These are phyloP conservation scores for Spencermartinsiella europaea DNA, from an alignment of 805 yeast species.

Conservation along the genomic window DNA sequence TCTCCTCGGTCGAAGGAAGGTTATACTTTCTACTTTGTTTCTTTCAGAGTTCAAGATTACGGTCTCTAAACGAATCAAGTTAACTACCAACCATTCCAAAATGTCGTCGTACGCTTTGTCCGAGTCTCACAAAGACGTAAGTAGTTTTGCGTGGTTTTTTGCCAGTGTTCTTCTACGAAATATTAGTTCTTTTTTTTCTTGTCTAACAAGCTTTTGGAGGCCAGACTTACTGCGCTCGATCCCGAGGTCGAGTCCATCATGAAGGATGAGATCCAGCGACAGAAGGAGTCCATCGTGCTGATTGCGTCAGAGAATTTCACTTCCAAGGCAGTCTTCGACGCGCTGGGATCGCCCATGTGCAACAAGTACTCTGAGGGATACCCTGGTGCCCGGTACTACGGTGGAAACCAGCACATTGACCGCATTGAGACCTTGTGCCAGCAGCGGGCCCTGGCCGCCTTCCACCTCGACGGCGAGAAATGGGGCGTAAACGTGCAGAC, in stretches of 20 bases:
- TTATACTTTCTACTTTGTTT: too few species aligned
- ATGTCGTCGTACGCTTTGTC: constrained; percentile 31
- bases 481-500: constrained; percentile 99
- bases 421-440: constrained; percentile 90
- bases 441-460: constrained; percentile 88
- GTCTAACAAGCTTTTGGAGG: constrained; percentile 27
- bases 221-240: constrained; percentile 29
- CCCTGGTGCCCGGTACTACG: constrained; percentile 98
- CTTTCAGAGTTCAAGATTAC: too few species aligned
- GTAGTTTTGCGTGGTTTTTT: too few species aligned
- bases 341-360: constrained; percentile 95
- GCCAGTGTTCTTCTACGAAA: not conserved
- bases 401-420: constrained; percentile 97
- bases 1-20: too few species aligned
- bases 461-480: constrained; percentile 66
- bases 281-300: constrained; percentile 85
- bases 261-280: constrained; percentile 79
- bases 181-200: not conserved
- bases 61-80: too few species aligned
- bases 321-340: constrained; percentile 91
- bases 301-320: constrained; percentile 98
- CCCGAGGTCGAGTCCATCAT: constrained; percentile 39
- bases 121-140: constrained; percentile 28
- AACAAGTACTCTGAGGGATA: constrained; percentile 99
- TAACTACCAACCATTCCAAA: too few species aligned